Percentiles rank a stretch among this genome's conserved stretches.
Conservation (phyloP, 257 asterid genomes). For the Cynanchum wilfordii region DNA sequence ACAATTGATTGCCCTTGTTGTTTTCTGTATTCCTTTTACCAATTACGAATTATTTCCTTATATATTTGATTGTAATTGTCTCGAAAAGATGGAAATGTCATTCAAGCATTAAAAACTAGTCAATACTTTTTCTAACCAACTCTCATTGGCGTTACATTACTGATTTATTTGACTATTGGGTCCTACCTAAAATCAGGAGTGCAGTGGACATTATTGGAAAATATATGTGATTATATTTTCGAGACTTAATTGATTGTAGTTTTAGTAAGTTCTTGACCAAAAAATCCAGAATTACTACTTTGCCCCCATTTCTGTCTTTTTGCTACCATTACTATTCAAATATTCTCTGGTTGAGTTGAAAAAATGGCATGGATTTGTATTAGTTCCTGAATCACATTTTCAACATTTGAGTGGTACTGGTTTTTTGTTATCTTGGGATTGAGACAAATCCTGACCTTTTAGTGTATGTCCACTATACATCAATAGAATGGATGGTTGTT, state of each 20-base stretch:
- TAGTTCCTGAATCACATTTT: background rate
- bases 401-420: background rate
- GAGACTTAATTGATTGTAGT: background rate
- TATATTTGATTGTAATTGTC: background rate
- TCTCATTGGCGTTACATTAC: background rate
- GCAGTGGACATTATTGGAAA: background rate
- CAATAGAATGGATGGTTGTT: background rate
- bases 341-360: background rate
- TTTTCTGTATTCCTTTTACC: constrained; percentile 1
- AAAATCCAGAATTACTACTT: background rate
- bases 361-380: background rate
- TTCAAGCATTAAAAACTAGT: background rate
- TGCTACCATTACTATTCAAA: background rate
- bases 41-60: background rate
- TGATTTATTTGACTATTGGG: background rate
- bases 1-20: background rate
- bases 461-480: background rate
- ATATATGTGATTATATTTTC: background rate
- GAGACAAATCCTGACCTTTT: background rate
- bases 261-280: background rate
- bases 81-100: background rate
- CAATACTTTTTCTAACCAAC: background rate
- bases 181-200: background rate
- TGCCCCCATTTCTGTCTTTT: background rate
- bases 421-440: background rate